Percentiles rank a stretch among this genome's conserved stretches.
Evolutionary conservation across 139 green algal genomes (phyloP).

Genomic region (Chlorella sp.): DNA sequence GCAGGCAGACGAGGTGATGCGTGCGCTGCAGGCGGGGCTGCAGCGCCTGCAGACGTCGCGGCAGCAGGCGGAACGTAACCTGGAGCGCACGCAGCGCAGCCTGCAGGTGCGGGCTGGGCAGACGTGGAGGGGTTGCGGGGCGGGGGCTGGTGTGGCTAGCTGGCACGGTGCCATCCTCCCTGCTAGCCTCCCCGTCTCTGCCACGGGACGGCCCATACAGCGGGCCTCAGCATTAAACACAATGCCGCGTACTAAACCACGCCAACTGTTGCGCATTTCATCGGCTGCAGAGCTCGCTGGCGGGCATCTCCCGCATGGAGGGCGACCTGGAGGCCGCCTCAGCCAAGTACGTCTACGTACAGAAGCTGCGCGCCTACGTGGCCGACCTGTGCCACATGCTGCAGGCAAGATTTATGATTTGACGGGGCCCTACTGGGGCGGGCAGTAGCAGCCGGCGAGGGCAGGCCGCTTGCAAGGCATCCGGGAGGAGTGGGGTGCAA

Average conservation of each 20-base stretch:
- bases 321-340: constrained; percentile 41
- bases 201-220: too few species aligned
- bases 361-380: constrained; percentile 80
- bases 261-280: too few species aligned
- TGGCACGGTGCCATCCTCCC: too few species aligned
- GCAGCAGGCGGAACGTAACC: constrained; percentile 48
- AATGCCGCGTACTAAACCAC: too few species aligned
- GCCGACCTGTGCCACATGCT: constrained; percentile 88
- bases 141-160: too few species aligned
- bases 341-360: constrained; percentile 72
- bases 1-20: constrained; percentile 54
- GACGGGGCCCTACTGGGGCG: background rate
- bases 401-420: constrained; percentile 40
- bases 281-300: constrained; percentile 23
- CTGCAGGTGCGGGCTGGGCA: constrained; percentile 34
- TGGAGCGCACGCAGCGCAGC: constrained; percentile 36
- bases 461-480: too few species aligned
- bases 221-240: too few species aligned
- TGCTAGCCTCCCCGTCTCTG: too few species aligned
- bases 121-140: too few species aligned
- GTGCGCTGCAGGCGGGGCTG: constrained; percentile 57
- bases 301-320: constrained; percentile 43
- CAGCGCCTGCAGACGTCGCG: constrained; percentile 46
- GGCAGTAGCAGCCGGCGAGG: background rate
- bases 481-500: too few species aligned